A percentile compares a stretch with the other conserved stretches of the same genome.
Evolutionary conservation across 192 early-diverging fungal species (phyloP).

Genomic region (Spizellomyces sp.): DNA sequence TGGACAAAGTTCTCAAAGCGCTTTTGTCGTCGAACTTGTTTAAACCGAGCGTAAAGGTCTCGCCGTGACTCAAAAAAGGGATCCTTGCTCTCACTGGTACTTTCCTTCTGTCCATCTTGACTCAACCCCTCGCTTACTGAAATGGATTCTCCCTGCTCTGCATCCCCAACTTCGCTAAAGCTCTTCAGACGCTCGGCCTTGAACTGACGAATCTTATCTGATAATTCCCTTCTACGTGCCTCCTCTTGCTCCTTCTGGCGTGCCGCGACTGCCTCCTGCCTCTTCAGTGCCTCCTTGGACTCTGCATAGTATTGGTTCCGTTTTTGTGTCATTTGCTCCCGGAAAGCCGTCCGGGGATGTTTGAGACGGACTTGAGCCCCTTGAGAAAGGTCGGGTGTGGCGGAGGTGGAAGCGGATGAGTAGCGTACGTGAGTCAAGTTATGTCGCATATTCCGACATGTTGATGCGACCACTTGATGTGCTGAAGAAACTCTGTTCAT

Average conservation of each 20-base stretch:
- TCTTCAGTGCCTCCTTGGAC: neutral
- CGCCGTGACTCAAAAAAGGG: constrained; percentile 9
- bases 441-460: no score
- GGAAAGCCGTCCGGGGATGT: constrained; percentile 20
- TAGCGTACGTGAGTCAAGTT: no score
- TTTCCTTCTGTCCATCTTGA: neutral
- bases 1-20: constrained; percentile 25
- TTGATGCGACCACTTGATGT: no score
- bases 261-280: constrained; percentile 3
- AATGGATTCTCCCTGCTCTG: neutral
- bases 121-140: neutral
- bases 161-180: constrained; percentile 4
- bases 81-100: neutral
- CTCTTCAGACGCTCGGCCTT: neutral
- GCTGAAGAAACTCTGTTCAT: no score
- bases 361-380: constrained; percentile 3
- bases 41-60: neutral
- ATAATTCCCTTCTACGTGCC: constrained; percentile 10
- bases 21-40: constrained; percentile 5
- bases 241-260: constrained; percentile 2
- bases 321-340: constrained; percentile 1
- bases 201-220: constrained; percentile 22
- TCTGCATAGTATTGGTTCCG: constrained; percentile 24
- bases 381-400: constrained; percentile 12
- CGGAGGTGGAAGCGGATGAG: no score